phyloP scores from a whole-genome alignment of 1,284 basidiomycete species.

The Psilocybe mexicana region DNA sequence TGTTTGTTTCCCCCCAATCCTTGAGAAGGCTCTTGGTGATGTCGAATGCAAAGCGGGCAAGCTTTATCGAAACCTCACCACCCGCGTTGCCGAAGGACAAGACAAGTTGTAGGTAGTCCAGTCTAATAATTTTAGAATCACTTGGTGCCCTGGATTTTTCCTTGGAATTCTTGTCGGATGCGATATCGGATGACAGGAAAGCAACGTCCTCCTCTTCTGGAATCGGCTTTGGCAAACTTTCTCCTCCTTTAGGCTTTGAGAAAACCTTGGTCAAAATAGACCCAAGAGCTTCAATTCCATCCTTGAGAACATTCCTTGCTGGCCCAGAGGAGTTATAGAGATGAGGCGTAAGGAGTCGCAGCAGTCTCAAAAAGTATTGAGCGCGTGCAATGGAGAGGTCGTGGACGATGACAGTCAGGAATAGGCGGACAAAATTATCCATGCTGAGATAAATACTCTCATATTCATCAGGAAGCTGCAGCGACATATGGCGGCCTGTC shows the following conservation, averaged over 20 bases:
- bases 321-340: slow-evolving; percentile 56
- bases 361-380: slow-evolving; percentile 65
- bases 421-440: slow-evolving; percentile 71
- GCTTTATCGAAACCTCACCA: slow-evolving; percentile 48
- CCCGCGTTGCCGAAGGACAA: slow-evolving; percentile 57
- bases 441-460: slow-evolving; percentile 58
- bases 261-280: slow-evolving; percentile 50
- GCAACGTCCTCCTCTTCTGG: slow-evolving; percentile 26
- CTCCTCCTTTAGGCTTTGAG: slow-evolving; percentile 47
- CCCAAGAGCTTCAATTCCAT: slow-evolving; percentile 72
- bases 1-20: slow-evolving; percentile 42
- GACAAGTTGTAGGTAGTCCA: slow-evolving; percentile 67
- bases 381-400: slow-evolving; percentile 67
- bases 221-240: slow-evolving; percentile 33
- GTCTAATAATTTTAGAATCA: slow-evolving; percentile 57
- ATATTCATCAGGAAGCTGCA: slow-evolving; percentile 62
- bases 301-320: slow-evolving; percentile 56
- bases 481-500: slow-evolving; percentile 35
- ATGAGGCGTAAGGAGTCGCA: slow-evolving; percentile 59
- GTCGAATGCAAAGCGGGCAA: slow-evolving; percentile 57
- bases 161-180: slow-evolving; percentile 37
- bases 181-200: slow-evolving; percentile 15
- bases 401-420: slow-evolving; percentile 80
- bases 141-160: slow-evolving; percentile 48
- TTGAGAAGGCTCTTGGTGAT: slow-evolving; percentile 61